A percentile compares a stretch with the other conserved stretches of the same genome.
Conservation (phyloP, 768 basidiomycete species). For the Tricholoma saponaceum region DNA sequence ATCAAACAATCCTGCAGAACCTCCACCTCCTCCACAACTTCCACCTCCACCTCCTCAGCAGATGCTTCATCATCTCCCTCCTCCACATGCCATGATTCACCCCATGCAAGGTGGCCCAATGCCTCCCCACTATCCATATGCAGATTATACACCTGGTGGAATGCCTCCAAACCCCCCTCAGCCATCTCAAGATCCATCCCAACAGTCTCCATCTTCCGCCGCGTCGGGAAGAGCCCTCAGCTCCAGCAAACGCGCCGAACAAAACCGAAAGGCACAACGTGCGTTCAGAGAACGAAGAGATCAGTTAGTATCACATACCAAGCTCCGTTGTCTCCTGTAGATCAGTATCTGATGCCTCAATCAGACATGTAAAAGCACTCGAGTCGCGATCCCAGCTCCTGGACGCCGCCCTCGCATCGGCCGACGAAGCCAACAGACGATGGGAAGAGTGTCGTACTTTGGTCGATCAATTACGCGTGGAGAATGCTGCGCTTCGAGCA, state of each 20-base stretch:
- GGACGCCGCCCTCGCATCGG: conserved; percentile 80
- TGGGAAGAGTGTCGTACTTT: conserved; percentile 90
- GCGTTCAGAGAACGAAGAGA: conserved; percentile 89
- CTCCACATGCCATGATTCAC: conserved; percentile 43
- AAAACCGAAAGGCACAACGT: conserved; percentile 91
- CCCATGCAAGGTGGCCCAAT: conserved; percentile 33
- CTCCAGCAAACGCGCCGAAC: conserved; percentile 85
- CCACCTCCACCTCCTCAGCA: conserved; percentile 27
- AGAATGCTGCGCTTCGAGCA: conserved; percentile 74
- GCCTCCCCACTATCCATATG: conserved; percentile 48
- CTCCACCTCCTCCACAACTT: conserved; percentile 23
- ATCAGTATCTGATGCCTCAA: conserved; percentile 1
- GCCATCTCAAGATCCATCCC: conserved; percentile 25
- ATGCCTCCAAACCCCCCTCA: conserved; percentile 33
- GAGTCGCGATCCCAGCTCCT: conserved; percentile 83
- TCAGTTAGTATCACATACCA: conserved; percentile 51
- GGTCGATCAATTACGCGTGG: conserved; percentile 83
- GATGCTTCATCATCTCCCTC: conserved; percentile 52
- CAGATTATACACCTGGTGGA: conserved; percentile 54
- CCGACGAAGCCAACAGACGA: conserved; percentile 83
- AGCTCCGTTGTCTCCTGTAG: conserved; percentile 7
- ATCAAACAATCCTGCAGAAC: conserved; percentile 25
- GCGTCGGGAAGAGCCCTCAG: conserved; percentile 56
- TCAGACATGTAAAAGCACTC: conserved; percentile 81
- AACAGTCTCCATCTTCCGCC: conserved; percentile 23